Evolutionary conservation across 208 protist genomes (phyloP).

Genomic region (Acanthamoeba castellanii): DNA sequence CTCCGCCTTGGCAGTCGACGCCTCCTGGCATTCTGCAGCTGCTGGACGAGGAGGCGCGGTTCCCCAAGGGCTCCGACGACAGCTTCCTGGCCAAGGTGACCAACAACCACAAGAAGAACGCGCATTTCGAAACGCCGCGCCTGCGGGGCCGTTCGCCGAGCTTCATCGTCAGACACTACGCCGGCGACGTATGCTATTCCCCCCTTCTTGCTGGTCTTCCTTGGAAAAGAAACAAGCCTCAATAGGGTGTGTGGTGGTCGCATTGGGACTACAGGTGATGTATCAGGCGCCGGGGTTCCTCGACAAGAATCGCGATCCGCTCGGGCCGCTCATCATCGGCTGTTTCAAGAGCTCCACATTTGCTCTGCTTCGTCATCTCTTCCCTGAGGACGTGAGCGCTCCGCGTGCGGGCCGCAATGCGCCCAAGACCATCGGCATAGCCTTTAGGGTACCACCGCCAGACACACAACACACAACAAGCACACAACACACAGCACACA

Average conservation of each 20-base stretch:
- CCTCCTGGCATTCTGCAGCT: slow-evolving; percentile 81
- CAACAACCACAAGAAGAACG: slow-evolving; percentile 74
- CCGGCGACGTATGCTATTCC: slow-evolving; percentile 73
- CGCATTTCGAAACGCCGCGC: neutral
- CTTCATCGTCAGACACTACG: slow-evolving; percentile 89
- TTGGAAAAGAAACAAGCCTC: neutral
- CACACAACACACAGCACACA: neutral
- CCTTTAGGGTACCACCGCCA: neutral
- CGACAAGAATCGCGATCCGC: slow-evolving; percentile 78
- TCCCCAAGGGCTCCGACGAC: slow-evolving; percentile 81
- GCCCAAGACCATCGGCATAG: neutral
- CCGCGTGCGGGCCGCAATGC: neutral
- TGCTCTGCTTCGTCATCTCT: neutral
- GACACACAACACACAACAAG: neutral
- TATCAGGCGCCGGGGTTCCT: slow-evolving; percentile 92
- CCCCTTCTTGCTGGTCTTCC: neutral
- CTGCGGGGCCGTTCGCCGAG: slow-evolving; percentile 70
- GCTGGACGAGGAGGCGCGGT: slow-evolving; percentile 86
- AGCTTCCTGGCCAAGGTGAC: slow-evolving; percentile 84
- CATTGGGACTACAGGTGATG: slow-evolving; percentile 45
- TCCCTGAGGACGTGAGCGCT: neutral
- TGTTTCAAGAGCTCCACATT: slow-evolving; percentile 90
- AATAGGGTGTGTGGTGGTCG: neutral
- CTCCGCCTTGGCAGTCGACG: neutral
- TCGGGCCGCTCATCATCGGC: slow-evolving; percentile 84